phyloP scores from a whole-genome alignment of 306 rosid species.

The Ceratonia siliqua region DNA sequence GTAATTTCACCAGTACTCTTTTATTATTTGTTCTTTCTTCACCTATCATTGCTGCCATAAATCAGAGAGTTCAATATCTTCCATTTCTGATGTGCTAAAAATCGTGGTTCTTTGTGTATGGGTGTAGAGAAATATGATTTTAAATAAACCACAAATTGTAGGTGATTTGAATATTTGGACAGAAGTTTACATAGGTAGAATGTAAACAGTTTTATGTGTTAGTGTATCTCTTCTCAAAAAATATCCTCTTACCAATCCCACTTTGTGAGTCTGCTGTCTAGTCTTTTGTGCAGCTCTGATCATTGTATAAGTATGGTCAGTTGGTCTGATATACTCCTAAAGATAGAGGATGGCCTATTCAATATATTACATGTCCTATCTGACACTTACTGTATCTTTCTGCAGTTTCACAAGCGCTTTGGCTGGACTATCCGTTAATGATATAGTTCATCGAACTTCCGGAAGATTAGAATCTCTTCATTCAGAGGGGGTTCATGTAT shows the following conservation, averaged over 20 bases:
- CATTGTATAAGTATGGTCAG: conserved; percentile 13
- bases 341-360: neutral
- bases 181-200: conserved; percentile 4
- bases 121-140: neutral
- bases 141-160: neutral
- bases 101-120: conserved; percentile 18
- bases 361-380: neutral
- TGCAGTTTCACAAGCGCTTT: conserved; percentile 77
- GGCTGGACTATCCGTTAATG: conserved; percentile 70
- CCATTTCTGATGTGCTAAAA: conserved; percentile 23
- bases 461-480: conserved; percentile 87
- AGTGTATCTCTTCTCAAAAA: neutral
- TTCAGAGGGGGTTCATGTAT: conserved; percentile 94
- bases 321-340: conserved; percentile 3
- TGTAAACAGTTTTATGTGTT: conserved; percentile 1
- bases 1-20: conserved; percentile 40
- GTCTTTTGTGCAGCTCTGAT: conserved; percentile 6
- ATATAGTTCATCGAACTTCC: conserved; percentile 75
- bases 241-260: neutral
- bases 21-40: conserved; percentile 15
- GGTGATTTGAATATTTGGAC: conserved; percentile 5
- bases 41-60: neutral
- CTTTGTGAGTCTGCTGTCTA: neutral
- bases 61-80: neutral
- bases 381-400: conserved; percentile 22